Base-by-base conservation (phyloP, 192 early-diverging fungal species). In the Coemansia asiatica region DNA sequence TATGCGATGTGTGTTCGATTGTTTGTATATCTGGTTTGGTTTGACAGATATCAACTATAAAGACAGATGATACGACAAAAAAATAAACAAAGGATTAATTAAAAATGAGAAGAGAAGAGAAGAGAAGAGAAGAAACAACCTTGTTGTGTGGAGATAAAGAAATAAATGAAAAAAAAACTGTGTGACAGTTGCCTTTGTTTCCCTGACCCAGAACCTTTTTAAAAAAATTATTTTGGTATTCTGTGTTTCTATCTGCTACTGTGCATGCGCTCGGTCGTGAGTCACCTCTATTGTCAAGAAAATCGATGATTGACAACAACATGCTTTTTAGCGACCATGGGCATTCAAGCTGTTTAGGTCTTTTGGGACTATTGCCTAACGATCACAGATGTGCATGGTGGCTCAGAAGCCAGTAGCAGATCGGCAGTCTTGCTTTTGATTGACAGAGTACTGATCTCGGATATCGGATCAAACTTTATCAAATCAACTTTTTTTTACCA, bases 381-480 rank as follows among this genome's bases (percentile, higher is more conserved):
- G n/a, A n/a, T n/a, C n/a, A n/a, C 31, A 33, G 8, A 6, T 33
- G 31, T 33, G 31, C 31, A 33, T 33, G 31, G 31, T n/a, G n/a
- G n/a, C n/a, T n/a, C n/a, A n/a, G n/a, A n/a, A n/a, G n/a, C n/a
- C n/a, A n/a, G n/a, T n/a, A n/a, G n/a, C n/a, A n/a, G n/a, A n/a
- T n/a, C n/a, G n/a, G n/a, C n/a, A n/a, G n/a, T n/a, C n/a, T n/a
- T n/a, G n/a, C n/a, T n/a, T n/a, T n/a, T 23, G 22, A 46, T 47
- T 48, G 36, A 47, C 36, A 48, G 25, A 44, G 46, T 19, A 21
- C 67, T 68, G 63, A 50, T 44, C 54, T 47, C 57, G 28, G 48
- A 44, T 29, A 38, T 27, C 28, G 38, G 29, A 27, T 28, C 44
- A 27, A 29, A 6, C 36, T 40, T 4, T 4, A 48, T 60, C 40